Evolutionary conservation across 1,284 basidiomycete genomes (phyloP).

Genomic region (Trichosporon sp.): DNA sequence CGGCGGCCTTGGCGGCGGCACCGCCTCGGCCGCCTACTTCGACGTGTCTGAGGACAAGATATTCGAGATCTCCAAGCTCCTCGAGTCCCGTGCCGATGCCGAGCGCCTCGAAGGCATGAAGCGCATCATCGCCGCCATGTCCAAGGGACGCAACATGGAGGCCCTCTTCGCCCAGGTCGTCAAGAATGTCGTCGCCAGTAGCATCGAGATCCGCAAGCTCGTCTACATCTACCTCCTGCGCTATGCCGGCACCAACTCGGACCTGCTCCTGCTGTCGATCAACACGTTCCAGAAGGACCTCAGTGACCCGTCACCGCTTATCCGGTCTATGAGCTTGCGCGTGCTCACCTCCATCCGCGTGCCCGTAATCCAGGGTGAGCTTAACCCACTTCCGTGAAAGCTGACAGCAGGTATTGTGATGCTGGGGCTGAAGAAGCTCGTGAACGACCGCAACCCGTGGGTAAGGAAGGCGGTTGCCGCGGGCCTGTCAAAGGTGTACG

Average conservation of each 20-base stretch:
- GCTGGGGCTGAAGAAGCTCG: conserved; percentile 84
- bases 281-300: conserved; percentile 99
- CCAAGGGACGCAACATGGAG: conserved; percentile 85
- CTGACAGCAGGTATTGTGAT: conserved; percentile 62
- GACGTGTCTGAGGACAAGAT: conserved; percentile 49
- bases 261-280: conserved; percentile 91
- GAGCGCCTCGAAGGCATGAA: conserved; percentile 93
- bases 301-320: conserved; percentile 83
- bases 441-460: conserved; percentile 84
- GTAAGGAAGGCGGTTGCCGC: conserved; percentile 87
- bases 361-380: conserved; percentile 66
- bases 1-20: conserved; percentile 21
- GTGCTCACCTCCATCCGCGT: conserved; percentile 88
- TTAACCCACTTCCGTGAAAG: background rate
- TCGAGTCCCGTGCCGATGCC: conserved; percentile 77
- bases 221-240: conserved; percentile 96
- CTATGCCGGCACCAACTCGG: conserved; percentile 87
- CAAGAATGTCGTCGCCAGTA: conserved; percentile 84
- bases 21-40: conserved; percentile 43
- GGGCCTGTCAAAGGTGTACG: conserved; percentile 79
- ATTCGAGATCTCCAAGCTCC: conserved; percentile 67
- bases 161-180: conserved; percentile 91
- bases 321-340: conserved; percentile 88
- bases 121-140: conserved; percentile 86
- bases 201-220: conserved; percentile 91